Conservation (phyloP, 2,329 filamentous ascomycete genomes). For the Nothomitra cinnamomea region DNA sequence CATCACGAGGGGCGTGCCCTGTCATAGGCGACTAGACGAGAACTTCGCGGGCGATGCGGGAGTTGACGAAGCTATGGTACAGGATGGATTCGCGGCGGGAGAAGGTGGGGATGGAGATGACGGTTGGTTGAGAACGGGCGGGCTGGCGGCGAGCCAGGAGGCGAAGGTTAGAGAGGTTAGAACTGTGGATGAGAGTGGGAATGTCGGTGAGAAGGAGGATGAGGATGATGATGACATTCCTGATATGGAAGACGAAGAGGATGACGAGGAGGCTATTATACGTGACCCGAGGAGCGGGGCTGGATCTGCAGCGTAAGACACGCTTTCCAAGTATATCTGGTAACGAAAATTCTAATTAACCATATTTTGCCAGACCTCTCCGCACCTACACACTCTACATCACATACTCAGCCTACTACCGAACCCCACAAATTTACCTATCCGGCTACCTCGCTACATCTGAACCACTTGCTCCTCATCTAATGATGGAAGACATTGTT, state of each 20-base stretch:
- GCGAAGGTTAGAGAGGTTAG: slow-evolving; percentile 64
- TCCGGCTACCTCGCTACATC: slow-evolving; percentile 71
- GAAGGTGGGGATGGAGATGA: slow-evolving; percentile 51
- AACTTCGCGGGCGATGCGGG: slow-evolving; percentile 83
- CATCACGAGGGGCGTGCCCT: slow-evolving; percentile 86
- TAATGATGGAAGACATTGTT: slow-evolving; percentile 95
- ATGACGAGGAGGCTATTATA: slow-evolving; percentile 91
- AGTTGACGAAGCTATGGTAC: slow-evolving; percentile 70
- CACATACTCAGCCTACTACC: slow-evolving; percentile 92
- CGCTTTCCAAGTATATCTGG: slow-evolving; percentile 6
- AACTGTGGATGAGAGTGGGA: slow-evolving; percentile 78
- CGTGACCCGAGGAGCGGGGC: slow-evolving; percentile 42
- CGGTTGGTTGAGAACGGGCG: slow-evolving; percentile 82
- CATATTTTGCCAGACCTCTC: slow-evolving; percentile 40
- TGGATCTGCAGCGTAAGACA: slow-evolving; percentile 25
- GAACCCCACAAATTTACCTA: slow-evolving; percentile 85
- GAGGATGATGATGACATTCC: slow-evolving; percentile 72
- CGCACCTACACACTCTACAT: slow-evolving; percentile 98
- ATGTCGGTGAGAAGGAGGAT: slow-evolving; percentile 57
- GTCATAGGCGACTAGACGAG: slow-evolving; percentile 77
- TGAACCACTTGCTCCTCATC: slow-evolving; percentile 61
- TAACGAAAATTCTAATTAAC: slow-evolving; percentile 2
- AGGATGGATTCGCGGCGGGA: slow-evolving; percentile 47
- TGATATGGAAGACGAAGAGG: slow-evolving; percentile 95
- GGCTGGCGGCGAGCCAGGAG: slow-evolving; percentile 56